Percentiles rank a stretch among this genome's conserved stretches.
phyloP scores from a whole-genome alignment of 2,329 filamentous ascomycete species.

The Colletotrichum karsti region DNA sequence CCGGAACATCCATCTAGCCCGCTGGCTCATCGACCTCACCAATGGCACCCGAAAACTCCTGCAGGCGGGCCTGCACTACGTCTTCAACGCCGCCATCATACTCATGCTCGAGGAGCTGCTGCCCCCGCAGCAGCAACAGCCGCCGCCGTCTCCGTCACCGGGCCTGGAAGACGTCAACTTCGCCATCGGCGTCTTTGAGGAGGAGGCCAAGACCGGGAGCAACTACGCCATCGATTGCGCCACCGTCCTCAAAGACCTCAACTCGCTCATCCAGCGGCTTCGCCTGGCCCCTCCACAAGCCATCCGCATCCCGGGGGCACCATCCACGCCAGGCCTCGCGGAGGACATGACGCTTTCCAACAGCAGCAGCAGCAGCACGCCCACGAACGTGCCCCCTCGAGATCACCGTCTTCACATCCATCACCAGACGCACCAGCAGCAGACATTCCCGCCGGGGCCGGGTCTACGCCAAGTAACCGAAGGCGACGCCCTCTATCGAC shows the following conservation, averaged over 20 bases:
- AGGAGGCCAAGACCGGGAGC: conserved; percentile 46
- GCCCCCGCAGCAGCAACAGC: conserved; percentile 37
- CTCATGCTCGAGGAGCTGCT: conserved; percentile 56
- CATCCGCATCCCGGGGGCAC: neutral
- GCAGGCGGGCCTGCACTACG: conserved; percentile 54
- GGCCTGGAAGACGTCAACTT: conserved; percentile 46
- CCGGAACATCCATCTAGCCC: conserved; percentile 53
- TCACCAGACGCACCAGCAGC: neutral
- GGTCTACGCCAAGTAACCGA: conserved; percentile 35
- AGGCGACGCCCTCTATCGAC: conserved; percentile 42
- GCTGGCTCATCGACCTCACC: conserved; percentile 46
- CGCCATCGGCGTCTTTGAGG: conserved; percentile 50
- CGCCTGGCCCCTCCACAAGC: conserved; percentile 24
- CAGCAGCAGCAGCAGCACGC: conserved; percentile 5
- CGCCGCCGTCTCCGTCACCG: conserved; percentile 30
- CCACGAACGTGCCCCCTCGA: neutral
- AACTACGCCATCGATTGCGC: conserved; percentile 48
- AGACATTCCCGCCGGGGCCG: neutral
- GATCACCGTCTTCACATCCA: neutral
- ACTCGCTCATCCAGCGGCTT: conserved; percentile 44
- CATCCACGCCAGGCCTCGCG: neutral
- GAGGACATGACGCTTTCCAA: neutral
- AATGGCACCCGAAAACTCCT: conserved; percentile 47
- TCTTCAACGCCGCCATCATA: conserved; percentile 59
- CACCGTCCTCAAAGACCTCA: conserved; percentile 47